Evolutionary conservation across 2,329 filamentous ascomycete genomes (phyloP).

Genomic region (Colletotrichum sp.): DNA sequence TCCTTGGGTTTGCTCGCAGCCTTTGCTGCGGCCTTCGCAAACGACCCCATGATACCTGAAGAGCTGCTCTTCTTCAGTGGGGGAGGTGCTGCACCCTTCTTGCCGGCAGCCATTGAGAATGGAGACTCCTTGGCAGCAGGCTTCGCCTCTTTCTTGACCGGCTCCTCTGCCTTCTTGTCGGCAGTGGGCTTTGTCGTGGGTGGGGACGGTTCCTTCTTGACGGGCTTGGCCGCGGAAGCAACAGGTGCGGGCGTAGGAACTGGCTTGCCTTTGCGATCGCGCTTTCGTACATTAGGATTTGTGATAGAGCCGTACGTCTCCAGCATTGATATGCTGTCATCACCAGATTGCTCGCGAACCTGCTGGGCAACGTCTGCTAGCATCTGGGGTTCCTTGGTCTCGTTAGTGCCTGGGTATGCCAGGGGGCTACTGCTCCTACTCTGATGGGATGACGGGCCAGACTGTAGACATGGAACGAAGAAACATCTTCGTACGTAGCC

Average conservation of each 20-base stretch:
- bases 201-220: constrained; percentile 35
- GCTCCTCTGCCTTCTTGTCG: constrained; percentile 24
- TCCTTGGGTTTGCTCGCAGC: constrained; percentile 18
- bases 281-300: constrained; percentile 69
- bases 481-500: constrained; percentile 72
- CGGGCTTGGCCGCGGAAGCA: constrained; percentile 29
- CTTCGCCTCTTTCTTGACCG: constrained; percentile 40
- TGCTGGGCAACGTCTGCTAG: constrained; percentile 74
- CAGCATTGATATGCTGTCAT: constrained; percentile 64
- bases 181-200: constrained; percentile 22
- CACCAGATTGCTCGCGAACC: constrained; percentile 59
- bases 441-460: constrained; percentile 73
- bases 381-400: constrained; percentile 64
- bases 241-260: constrained; percentile 25
- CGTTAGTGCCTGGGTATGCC: not conserved
- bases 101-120: constrained; percentile 40
- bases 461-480: constrained; percentile 87
- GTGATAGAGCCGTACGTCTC: constrained; percentile 75
- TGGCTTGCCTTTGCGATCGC: constrained; percentile 44
- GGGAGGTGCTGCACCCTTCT: constrained; percentile 37
- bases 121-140: constrained; percentile 41
- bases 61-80: constrained; percentile 64
- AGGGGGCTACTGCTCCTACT: constrained; percentile 38
- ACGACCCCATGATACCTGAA: constrained; percentile 73
- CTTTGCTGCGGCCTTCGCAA: constrained; percentile 64